phyloP scores from a whole-genome alignment of 495 filamentous ascomycete genomes.

The Trichoderma erinaceum region DNA sequence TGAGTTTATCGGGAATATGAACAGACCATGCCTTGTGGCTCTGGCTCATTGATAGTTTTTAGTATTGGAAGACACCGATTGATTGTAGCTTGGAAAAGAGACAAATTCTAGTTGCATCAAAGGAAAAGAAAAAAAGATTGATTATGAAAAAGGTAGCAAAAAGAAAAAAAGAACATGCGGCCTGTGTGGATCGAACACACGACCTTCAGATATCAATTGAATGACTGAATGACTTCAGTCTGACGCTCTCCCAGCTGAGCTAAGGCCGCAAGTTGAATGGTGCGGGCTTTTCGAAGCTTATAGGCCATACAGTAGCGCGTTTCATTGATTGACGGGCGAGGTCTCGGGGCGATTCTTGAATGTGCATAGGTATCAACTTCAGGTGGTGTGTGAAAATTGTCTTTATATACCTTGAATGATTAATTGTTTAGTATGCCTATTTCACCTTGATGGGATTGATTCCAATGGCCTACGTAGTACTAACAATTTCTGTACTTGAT shows the following conservation, averaged over 20 bases:
- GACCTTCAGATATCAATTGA: conserved; percentile 10
- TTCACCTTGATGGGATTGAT: too few species aligned
- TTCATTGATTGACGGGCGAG: neutral
- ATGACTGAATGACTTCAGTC: conserved; percentile 1
- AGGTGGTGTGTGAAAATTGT: too few species aligned
- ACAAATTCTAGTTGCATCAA: neutral
- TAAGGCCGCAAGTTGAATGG: conserved; percentile 8
- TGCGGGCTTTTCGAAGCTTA: neutral
- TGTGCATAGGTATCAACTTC: too few species aligned
- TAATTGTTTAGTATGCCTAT: too few species aligned
- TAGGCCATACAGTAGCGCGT: neutral
- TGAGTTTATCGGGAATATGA: neutral
- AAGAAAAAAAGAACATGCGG: conserved; percentile 5
- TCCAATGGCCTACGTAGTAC: too few species aligned
- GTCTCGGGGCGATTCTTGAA: too few species aligned
- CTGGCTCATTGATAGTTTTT: too few species aligned
- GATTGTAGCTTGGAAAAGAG: too few species aligned
- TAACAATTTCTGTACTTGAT: too few species aligned
- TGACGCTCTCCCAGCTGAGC: conserved; percentile 14
- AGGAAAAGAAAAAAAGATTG: neutral
- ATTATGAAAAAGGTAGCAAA: neutral
- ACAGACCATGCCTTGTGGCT: too few species aligned
- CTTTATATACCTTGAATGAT: too few species aligned
- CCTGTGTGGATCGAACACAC: conserved; percentile 14
- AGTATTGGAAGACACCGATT: too few species aligned